Evolutionary conservation across 495 filamentous ascomycete genomes (phyloP).

Genomic region (Podospora anserina): DNA sequence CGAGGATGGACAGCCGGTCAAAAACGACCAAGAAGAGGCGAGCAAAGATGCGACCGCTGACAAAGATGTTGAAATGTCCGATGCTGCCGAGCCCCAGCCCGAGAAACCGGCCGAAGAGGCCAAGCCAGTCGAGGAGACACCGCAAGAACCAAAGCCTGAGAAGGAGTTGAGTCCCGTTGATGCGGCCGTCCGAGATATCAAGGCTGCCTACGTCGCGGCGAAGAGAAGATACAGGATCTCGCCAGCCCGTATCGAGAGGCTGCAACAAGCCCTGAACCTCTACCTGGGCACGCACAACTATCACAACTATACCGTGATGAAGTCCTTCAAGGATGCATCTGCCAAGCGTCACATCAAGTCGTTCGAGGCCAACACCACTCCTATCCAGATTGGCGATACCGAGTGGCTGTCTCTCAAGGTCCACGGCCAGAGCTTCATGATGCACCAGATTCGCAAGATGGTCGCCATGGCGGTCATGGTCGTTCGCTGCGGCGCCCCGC

Average conservation of each 20-base stretch:
- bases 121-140: neutral
- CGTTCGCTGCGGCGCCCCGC: conserved; percentile 71
- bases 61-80: conserved; percentile 18
- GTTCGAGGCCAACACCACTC: conserved; percentile 67
- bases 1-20: conserved; percentile 15
- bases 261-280: conserved; percentile 65
- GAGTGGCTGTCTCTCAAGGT: conserved; percentile 95
- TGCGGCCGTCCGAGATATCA: conserved; percentile 67
- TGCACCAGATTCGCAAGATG: conserved; percentile 99
- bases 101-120: conserved; percentile 1
- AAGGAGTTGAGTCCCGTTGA: conserved; percentile 49
- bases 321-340: conserved; percentile 71
- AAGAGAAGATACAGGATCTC: conserved; percentile 81
- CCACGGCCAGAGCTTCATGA: conserved; percentile 98
- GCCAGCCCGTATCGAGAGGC: conserved; percentile 60
- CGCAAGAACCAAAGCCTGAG: conserved; percentile 17
- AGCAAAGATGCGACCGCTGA: neutral
- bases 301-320: conserved; percentile 95
- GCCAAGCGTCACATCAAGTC: conserved; percentile 85
- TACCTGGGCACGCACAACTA: conserved; percentile 85
- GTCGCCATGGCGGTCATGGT: conserved; percentile 85
- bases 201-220: conserved; percentile 70
- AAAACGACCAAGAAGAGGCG: conserved; percentile 15
- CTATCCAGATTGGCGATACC: conserved; percentile 81
- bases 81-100: neutral